Base-by-base conservation (phyloP, 202 grass and related monocot genomes). In the Zoysia matrella region DNA sequence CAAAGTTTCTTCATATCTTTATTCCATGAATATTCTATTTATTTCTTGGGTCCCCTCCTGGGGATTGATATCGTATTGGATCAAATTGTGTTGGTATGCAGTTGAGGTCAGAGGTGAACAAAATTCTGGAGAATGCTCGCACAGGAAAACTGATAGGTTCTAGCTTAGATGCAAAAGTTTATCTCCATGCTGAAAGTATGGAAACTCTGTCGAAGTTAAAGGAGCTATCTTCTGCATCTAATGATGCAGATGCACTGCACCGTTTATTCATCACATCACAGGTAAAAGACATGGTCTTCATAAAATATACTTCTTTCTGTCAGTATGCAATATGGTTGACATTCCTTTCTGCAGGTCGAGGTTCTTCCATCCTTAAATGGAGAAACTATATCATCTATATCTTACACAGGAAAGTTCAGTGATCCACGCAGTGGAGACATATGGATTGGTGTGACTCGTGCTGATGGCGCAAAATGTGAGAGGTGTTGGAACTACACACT, bases 81-180 rank as follows among this genome's bases (percentile, higher is more conserved):
- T 18, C 48, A 82, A 76, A 47, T 47, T 68, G 3, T 65, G 16
- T 69, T 78, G 87, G 55, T 67, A 49, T 84, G 11, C 85, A 98
- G 95, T 79, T 98, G 87, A 95, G 95, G 84, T 98, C 95, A 44
- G 95, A 98, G 88, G 90, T 98, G 87, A 98, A 98, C 85, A 98
- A 95, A 91, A 92, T 93, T 86, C 84, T 98, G 85, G 95, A 98
- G 88, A 95, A 78, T 63, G 95, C 92, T 82, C 89, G 95, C 83
- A 81, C 81, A 60, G 92, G 90, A 73, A 98, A 98, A 80, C 74
- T 98, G 64, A 95, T 98, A 14, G 95, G 95, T 15, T 94, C 95
- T 65, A 98, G 92, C 80, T 86, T 98, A 73, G 95, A 98, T 11
- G 92, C 95, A 41, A 98, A 98, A 76, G 80, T 95, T 43, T 93